Evolutionary conservation across 768 basidiomycete species (phyloP), one percentile per base, ranked within the genome.

Genomic region (Termitomyces sp.): DNA sequence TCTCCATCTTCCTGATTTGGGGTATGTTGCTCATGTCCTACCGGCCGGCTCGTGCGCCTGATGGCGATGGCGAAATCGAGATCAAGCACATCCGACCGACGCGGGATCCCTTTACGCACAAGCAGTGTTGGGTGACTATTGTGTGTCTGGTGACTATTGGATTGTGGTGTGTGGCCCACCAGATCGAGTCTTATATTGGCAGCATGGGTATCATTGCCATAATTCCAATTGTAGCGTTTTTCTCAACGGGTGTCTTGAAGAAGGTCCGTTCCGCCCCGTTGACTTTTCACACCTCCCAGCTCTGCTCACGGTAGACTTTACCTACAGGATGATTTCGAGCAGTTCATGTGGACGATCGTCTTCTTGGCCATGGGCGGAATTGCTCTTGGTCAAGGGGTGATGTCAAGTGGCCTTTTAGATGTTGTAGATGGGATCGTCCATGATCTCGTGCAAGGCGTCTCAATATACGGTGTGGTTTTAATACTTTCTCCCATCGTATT

Each of bases 181-280:
- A 75, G 64, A 82, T 98, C 52, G 84, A 95, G 66, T 70, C 75
- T 6, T 74, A 75, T 46, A 79, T 98, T 3, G 97, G 97, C 1
- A 94, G 98, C 69, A 99, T 98, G 95, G 97, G 97, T 30, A 80
- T 98, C 64, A 94, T 99, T 61, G 95, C 96, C 2, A 85, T 98
- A 62, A 78, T 99, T 44, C 97, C 96, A 0, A 79, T 98, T 44
- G 79, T 98, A 6, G 88, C 89, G 1, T 98, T 99, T 76, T 99
- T 98, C 70, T 89, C 90, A 5, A 91, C 94, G 0, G 92, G 93
- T 0, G 85, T 98, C 5, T 73, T 99, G 46, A 93, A 94, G 65
- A 98, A 98, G 88, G 94, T 91, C 57, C 30, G 62, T 50, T 19
- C 19, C 32, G 14, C 54, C 54, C 48, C 39, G 41, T 48, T n/a